Evolutionary conservation across 1,139 yeast species (phyloP).

Genomic region (Hanseniaspora gamundiae): DNA sequence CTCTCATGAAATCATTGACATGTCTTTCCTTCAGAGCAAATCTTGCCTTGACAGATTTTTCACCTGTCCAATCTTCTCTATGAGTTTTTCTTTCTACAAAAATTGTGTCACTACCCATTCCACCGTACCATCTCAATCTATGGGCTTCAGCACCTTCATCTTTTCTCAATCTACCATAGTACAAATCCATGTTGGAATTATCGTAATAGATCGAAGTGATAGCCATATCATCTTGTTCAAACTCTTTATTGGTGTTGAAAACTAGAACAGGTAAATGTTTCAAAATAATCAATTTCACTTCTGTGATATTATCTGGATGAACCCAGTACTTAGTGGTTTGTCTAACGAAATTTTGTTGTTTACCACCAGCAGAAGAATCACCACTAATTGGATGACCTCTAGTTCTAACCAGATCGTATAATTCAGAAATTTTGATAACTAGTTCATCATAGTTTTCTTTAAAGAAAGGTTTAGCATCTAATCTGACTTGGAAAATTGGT

Average conservation of each 20-base stretch:
- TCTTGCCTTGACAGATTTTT: conserved; percentile 93
- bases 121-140: conserved; percentile 97
- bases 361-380: conserved; percentile 92
- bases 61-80: conserved; percentile 99
- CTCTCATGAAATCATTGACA: conserved; percentile 71
- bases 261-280: conserved; percentile 94
- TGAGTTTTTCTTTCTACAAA: conserved; percentile 96
- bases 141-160: conserved; percentile 99
- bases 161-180: conserved; percentile 87
- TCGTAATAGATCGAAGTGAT: conserved; percentile 94
- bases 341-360: conserved; percentile 94
- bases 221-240: conserved; percentile 87
- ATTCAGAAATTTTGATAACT: conserved; percentile 77
- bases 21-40: conserved; percentile 85
- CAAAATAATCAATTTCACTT: conserved; percentile 77
- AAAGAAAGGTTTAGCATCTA: conserved; percentile 88
- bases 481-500: conserved; percentile 86
- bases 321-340: conserved; percentile 99
- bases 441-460: conserved; percentile 85
- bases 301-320: conserved; percentile 98
- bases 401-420: conserved; percentile 87
- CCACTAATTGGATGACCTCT: conserved; percentile 92
- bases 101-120: conserved; percentile 84
- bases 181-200: conserved; percentile 75
- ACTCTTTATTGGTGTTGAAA: conserved; percentile 91